phyloP scores from a whole-genome alignment of 2,329 filamentous ascomycete genomes.

The Leptodontidium sp. region DNA sequence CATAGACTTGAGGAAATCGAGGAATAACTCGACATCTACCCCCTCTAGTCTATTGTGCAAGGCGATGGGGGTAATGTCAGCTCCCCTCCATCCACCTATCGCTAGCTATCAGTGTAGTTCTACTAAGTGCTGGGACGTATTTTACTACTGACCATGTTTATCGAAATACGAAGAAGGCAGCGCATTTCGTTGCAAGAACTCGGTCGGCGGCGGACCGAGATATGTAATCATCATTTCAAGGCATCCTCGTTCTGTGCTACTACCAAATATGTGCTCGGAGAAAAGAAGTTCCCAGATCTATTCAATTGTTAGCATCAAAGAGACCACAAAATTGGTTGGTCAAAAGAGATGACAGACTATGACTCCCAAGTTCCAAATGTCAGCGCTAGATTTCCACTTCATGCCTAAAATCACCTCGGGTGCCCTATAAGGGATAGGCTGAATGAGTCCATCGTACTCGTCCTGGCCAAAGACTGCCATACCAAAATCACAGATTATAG shows the following conservation, averaged over 20 bases:
- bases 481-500: background rate
- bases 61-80: background rate
- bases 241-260: background rate
- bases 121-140: background rate
- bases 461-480: background rate
- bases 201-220: background rate
- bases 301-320: background rate
- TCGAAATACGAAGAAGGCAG: background rate
- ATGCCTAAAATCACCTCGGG: background rate
- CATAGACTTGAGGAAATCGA: background rate
- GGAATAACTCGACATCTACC: background rate
- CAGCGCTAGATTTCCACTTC: background rate
- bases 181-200: background rate
- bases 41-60: background rate
- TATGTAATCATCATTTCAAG: constrained; percentile 2
- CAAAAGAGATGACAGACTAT: background rate
- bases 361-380: background rate
- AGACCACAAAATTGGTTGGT: background rate
- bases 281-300: background rate
- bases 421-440: background rate
- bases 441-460: background rate
- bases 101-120: background rate
- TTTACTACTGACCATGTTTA: background rate
- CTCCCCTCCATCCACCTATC: background rate
- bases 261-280: background rate